Evolutionary conservation across 495 filamentous ascomycete species (phyloP), one percentile per base, ranked within the genome.

Genomic region (Antarctomyces pellizariae): DNA sequence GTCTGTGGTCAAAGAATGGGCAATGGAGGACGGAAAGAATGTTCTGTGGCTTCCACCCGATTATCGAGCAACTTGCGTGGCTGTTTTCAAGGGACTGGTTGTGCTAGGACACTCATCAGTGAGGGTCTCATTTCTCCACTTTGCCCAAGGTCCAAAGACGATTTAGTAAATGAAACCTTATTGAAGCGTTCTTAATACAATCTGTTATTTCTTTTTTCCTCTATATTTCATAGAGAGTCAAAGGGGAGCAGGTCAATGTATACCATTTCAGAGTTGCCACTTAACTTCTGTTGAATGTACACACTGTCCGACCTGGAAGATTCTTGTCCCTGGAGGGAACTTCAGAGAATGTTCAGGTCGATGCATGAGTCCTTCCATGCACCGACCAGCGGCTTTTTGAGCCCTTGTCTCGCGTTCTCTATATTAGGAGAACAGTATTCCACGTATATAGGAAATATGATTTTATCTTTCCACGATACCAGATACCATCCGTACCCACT

Each of bases 201-300:
- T 31, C 16, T 30, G 18, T 36, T 26, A n/a, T 36, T 31, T 36
- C 28, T 36, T 24, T 31, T 36, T 36, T 30, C 23, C 27, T 30
- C 28, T 30, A 26, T 35, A 35, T 35, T 35, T 30, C 18, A 30
- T 35, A 30, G 34, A 32, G 29, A 25, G 34, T 31, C 15, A 11
- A 13, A 36, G 34, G 34, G 34, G 24, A 32, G 24, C 34, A 3
- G 19, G 12, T 36, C 16, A 9, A 13, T 32, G 16, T 27, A 36
- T 36, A 36, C 18, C 27, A 31, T 8, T 35, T 31, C 9, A 35
- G 16, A 26, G 27, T 31, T 35, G 32, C 32, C 21, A 35, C 28
- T 35, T 24, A 18, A 16, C 31, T 26, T 35, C 22, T 35, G n/a
- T n/a, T n/a, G n/a, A n/a, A n/a, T n/a, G n/a, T n/a, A n/a, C n/a